Evolutionary conservation across 1,284 basidiomycete genomes (phyloP).

Genomic region (Peniophora sp.): DNA sequence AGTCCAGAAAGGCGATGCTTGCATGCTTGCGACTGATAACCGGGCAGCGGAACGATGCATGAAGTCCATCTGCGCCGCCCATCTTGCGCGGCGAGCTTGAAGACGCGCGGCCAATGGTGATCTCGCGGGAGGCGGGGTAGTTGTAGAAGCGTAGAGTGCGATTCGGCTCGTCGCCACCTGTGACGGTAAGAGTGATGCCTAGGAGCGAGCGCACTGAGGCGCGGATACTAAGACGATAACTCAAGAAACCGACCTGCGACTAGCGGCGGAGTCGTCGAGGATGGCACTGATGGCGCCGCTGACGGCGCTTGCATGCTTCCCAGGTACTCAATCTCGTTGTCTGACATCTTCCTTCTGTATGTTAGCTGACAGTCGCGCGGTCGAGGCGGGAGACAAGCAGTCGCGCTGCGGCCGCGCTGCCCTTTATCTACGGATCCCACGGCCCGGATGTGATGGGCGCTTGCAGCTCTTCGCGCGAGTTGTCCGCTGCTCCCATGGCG

Average conservation of each 20-base stretch:
- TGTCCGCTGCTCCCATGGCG: conserved; percentile 5
- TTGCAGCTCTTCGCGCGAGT: background rate
- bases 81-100: conserved; percentile 13
- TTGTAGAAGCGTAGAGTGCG: conserved; percentile 10
- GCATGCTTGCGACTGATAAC: conserved; percentile 62
- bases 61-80: background rate
- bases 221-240: too few relatives aligned
- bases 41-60: conserved; percentile 51
- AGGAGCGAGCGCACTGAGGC: background rate
- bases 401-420: background rate
- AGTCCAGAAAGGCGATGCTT: conserved; percentile 54
- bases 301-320: conserved; percentile 14
- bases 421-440: background rate
- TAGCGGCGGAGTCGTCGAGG: background rate
- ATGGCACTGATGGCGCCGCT: background rate
- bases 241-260: conserved; percentile 7
- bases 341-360: conserved; percentile 4
- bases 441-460: background rate
- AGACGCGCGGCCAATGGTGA: conserved; percentile 52
- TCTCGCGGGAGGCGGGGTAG: conserved; percentile 25
- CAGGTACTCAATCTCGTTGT: conserved; percentile 23
- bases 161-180: conserved; percentile 8
- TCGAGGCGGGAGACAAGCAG: background rate
- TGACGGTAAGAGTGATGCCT: conserved; percentile 12
- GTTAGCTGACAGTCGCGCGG: background rate